A percentile compares a stretch with the other conserved stretches of the same genome.
phyloP scores from a whole-genome alignment of 148 eudicot species.

The Vaccinium macrocarpon region DNA sequence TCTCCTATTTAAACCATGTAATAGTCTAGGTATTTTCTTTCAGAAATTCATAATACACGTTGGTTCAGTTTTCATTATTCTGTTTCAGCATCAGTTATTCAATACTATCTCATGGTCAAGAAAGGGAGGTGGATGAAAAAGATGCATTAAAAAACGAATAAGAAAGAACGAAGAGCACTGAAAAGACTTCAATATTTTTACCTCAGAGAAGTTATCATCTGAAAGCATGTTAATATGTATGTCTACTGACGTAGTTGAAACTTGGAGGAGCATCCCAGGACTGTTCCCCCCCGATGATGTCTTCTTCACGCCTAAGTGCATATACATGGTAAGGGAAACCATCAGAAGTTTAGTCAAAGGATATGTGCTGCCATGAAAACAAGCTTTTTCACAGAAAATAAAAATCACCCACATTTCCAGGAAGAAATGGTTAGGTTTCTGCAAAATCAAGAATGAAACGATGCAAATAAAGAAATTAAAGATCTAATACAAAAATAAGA shows the following conservation, averaged over 20 bases:
- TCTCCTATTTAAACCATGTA: too few species aligned
- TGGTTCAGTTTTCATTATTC: too few species aligned
- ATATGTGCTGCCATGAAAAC: background rate
- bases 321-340: background rate
- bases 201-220: slow-evolving; percentile 74
- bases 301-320: slow-evolving; percentile 50
- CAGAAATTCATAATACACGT: too few species aligned
- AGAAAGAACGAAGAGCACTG: background rate
- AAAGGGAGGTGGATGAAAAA: background rate
- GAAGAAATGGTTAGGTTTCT: background rate
- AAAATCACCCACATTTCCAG: background rate
- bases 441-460: background rate
- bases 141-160: background rate
- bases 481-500: background rate
- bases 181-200: slow-evolving; percentile 19
- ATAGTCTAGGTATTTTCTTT: too few species aligned
- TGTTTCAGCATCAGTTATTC: background rate
- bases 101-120: background rate
- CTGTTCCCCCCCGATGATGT: slow-evolving; percentile 29
- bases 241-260: slow-evolving; percentile 41
- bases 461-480: background rate
- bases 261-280: slow-evolving; percentile 41
- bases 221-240: slow-evolving; percentile 59
- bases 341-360: background rate
- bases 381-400: background rate